Base-by-base conservation (phyloP, 116 monocot species). In the Posidonia oceanica region DNA sequence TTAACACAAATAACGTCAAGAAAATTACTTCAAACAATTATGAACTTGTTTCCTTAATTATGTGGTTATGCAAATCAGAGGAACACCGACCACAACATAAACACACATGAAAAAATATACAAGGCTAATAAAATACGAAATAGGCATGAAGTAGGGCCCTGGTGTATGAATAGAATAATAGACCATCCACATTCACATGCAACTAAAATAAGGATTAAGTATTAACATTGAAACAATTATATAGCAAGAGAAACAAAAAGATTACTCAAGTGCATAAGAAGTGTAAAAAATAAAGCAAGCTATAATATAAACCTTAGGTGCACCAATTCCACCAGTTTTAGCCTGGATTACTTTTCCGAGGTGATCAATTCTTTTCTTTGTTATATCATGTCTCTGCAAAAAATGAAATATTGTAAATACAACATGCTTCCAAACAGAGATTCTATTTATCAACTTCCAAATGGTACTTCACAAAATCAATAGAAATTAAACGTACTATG, bases 361-460 rank as follows among this genome's bases (percentile, higher is more conserved):
- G 55, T 75, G 72, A 78, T 98, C 89, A 56, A 93, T 64, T 76
- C 93, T 87, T 80, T 75, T 86, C 77, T 90, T 93, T 75, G 73
- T 79, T 64, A 93, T 90, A 69, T 90, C 98, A 87, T 98, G 98
- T 69, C 78, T 86, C 93, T 93, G 84, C 68, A 86, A 67, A 59
- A 48, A 58, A 78, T 17, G 48, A 41, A 54, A 64, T n/a, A 14
- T 29, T 3, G 12, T 51, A 48, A 68, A 54, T 67, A 52, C 5
- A 59, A 59, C 38, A 66, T 75, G 36, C 29, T 61, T 36, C 40
- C 10, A 3, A 63, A 51, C 42, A 22, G 17, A 68, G 15, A 67
- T 4, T 17, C 16, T 53, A 54, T 21, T 54, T 36, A 36, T n/a
- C 29, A 41, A 3, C 39, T 48, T 48, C 12, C 48, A 48, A 48